These are phyloP conservation scores for Murraya paniculata DNA, from an alignment of 345 rosid species.

Conservation along the genomic window DNA sequence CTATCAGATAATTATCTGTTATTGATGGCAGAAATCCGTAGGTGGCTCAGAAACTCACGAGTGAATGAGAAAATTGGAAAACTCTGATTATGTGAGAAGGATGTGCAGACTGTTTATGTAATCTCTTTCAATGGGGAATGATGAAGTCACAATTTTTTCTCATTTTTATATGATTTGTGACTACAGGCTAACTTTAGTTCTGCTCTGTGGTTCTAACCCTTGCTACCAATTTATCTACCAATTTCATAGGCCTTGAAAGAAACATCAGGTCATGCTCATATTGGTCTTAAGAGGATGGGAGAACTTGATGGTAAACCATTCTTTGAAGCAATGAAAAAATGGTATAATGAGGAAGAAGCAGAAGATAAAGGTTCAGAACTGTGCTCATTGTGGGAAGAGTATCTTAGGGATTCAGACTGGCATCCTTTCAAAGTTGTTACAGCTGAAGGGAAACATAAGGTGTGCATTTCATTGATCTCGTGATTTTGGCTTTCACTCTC, in stretches of 20 bases:
- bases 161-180: neutral
- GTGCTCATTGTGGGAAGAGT: constrained; percentile 90
- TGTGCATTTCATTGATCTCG: constrained; percentile 26
- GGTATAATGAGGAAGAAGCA: constrained; percentile 60
- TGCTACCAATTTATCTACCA: constrained; percentile 11
- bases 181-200: neutral
- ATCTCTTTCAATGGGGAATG: neutral
- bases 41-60: neutral
- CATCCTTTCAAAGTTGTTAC: constrained; percentile 74
- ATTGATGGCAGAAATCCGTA: neutral
- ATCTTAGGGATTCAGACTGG: constrained; percentile 91
- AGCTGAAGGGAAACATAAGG: constrained; percentile 57
- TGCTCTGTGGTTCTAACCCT: constrained; percentile 2
- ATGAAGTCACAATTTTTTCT: neutral
- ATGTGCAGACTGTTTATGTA: neutral
- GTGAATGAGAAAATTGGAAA: neutral
- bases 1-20: neutral
- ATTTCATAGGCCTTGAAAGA: constrained; percentile 59
- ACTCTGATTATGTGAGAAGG: neutral
- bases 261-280: constrained; percentile 35
- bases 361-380: constrained; percentile 69
- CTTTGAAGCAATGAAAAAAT: constrained; percentile 72
- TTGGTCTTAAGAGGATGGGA: constrained; percentile 93
- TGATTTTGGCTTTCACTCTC: neutral
- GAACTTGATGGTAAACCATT: constrained; percentile 82